Evolutionary conservation across 2,329 filamentous ascomycete species (phyloP).

Genomic region (Claviceps africana): DNA sequence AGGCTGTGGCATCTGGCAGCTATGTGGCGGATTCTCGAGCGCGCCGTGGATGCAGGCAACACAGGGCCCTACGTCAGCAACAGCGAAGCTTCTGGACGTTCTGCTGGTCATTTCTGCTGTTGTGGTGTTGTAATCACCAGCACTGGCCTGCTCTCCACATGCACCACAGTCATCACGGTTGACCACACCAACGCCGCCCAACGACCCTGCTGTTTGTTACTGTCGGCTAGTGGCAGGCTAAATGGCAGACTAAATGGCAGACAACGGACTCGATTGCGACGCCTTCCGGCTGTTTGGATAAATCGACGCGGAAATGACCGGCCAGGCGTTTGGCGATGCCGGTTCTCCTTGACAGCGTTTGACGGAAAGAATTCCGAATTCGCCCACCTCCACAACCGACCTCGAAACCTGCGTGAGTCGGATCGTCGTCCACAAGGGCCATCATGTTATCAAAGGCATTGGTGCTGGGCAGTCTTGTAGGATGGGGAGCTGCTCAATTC

Average conservation of each 20-base stretch:
- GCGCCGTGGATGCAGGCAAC: background rate
- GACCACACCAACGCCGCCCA: background rate
- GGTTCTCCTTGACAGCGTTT: background rate
- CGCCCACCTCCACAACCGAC: too few relatives aligned
- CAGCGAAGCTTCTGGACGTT: background rate
- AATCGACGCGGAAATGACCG: background rate
- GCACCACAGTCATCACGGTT: background rate
- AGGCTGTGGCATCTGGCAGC: background rate
- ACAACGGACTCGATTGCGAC: background rate
- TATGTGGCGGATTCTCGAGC: background rate
- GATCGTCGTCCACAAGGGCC: background rate
- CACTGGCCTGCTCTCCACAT: background rate
- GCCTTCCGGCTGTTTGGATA: background rate
- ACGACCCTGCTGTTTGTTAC: too few relatives aligned
- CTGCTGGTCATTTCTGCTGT: too few relatives aligned
- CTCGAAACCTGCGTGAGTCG: background rate
- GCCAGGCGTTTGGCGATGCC: background rate
- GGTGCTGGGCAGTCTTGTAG: conserved; percentile 10
- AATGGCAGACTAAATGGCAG: background rate
- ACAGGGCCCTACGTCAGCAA: background rate
- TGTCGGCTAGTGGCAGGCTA: too few relatives aligned
- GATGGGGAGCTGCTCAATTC: conserved; percentile 16
- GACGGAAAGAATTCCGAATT: background rate
- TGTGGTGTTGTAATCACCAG: too few relatives aligned
- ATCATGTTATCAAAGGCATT: conserved; percentile 5